A percentile compares a stretch with the other conserved stretches of the same genome.
Conservation (phyloP, 495 filamentous ascomycete genomes). For the Penicillium argentinense region DNA sequence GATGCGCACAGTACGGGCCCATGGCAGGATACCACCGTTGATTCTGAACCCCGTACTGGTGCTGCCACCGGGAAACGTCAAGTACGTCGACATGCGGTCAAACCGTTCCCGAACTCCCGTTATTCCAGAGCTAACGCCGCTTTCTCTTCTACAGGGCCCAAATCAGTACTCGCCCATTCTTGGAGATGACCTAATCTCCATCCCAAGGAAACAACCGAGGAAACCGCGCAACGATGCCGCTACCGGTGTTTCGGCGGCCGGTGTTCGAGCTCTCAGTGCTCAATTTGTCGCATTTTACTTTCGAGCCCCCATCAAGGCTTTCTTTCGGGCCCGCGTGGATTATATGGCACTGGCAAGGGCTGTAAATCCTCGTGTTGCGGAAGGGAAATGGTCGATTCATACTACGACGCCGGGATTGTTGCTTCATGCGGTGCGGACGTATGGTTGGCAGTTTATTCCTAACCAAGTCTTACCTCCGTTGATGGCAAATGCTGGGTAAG, state of each 20-base stretch:
- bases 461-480: conserved; percentile 86
- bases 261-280: conserved; percentile 74
- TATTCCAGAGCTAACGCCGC: too few relatives aligned
- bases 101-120: too few relatives aligned
- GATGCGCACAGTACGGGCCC: neutral
- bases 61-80: neutral
- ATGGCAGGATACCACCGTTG: neutral
- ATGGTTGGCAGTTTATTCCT: conserved; percentile 86
- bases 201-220: neutral
- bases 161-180: neutral
- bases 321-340: conserved; percentile 86
- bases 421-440: conserved; percentile 70
- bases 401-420: conserved; percentile 78
- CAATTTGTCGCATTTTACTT: conserved; percentile 87
- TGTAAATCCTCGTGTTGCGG: conserved; percentile 60
- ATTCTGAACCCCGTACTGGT: neutral
- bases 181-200: neutral
- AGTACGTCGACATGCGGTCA: neutral
- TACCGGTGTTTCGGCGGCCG: conserved; percentile 72
- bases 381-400: conserved; percentile 64
- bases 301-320: conserved; percentile 82
- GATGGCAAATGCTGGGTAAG: conserved; percentile 72
- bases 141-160: neutral
- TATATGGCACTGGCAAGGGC: conserved; percentile 71
- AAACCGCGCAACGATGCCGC: conserved; percentile 67